A percentile compares a stretch with the other conserved stretches of the same genome.
Conservation (phyloP, 2,329 filamentous ascomycete genomes). For the Aspergillus sp. region DNA sequence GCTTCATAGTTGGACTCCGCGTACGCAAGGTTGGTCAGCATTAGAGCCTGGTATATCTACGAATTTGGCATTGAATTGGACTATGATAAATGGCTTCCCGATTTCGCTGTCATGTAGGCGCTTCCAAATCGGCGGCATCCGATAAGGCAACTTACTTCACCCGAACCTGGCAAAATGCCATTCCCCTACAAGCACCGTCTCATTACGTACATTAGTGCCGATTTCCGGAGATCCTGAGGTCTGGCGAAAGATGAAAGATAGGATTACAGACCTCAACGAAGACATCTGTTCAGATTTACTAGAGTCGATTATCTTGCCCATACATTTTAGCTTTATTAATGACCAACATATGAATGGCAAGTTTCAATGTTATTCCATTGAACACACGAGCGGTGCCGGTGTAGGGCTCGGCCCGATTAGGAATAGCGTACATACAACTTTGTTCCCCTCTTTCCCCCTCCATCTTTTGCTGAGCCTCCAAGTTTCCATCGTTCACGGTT, state of each 20-base stretch:
- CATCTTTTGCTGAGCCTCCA: neutral
- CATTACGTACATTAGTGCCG: slow-evolving; percentile 39
- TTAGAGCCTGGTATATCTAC: neutral
- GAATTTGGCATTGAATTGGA: neutral
- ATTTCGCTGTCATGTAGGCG: neutral
- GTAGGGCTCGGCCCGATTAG: neutral
- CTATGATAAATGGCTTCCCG: neutral
- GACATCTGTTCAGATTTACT: no score
- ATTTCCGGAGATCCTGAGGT: slow-evolving; percentile 52
- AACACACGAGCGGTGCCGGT: neutral
- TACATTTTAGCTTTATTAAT: no score
- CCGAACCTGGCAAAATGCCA: slow-evolving; percentile 38
- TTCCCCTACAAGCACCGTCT: slow-evolving; percentile 59
- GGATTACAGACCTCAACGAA: slow-evolving; percentile 36
- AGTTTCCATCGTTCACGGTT: neutral
- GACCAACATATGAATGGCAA: neutral
- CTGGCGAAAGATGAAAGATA: slow-evolving; percentile 45
- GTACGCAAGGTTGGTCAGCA: neutral
- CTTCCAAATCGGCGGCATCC: neutral
- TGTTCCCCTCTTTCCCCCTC: neutral
- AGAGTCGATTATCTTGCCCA: no score
- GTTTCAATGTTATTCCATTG: neutral
- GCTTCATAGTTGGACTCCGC: neutral
- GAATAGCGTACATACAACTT: neutral
- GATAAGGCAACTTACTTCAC: neutral